Base-by-base conservation (phyloP, 1,284 basidiomycete genomes). In the Boletellus deceptivus region DNA sequence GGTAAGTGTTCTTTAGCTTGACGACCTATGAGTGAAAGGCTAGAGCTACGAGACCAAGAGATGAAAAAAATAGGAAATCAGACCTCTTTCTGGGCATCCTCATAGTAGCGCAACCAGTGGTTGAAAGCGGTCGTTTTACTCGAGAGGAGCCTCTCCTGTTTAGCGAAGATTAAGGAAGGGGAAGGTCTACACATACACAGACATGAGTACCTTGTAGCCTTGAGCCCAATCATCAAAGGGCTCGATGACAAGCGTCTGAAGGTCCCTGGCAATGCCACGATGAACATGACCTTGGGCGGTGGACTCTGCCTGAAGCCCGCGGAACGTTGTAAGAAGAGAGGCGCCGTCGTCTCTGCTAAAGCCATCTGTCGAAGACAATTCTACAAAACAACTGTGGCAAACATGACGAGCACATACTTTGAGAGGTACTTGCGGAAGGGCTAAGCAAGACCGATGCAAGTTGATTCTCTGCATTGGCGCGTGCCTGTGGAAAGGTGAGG, bases 281-380 rank as follows among this genome's bases (percentile, higher is more conserved):
- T 91, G 88, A 2, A 78, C 76, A 57, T 81, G 76, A 18, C 85
- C 89, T 62, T 91, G 86, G 14, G 73, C 69, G 6, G 67, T 65
- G 6, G 86, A 81, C 68, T 91, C 88, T 50, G 77, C 75, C 61
- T 91, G 84, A 37, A 91, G 75, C 8, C 89, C 88, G n/a, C 80
- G 82, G 67, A 91, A 89, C 1, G 88, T 77, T 71, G 86, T 79
- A 39, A 87, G 75, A 11, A 91, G 71, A 4, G 89, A 89, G 36
- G 89, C 89, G 14, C 89, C 89, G 57, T 91, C 89, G 60, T 91
- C 89, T 17, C 75, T 78, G 53, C 73, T 72, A 59, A 91, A 91
- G n/a, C 86, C 88, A 4, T 73, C 73, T 49, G 76, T 82, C 83
- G 55, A 38, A 48, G 29, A 31, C 46, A 38, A 51, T 52, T 52